Conservation (phyloP, 2,329 filamentous ascomycete species). For the Fusarium austroafricanum region DNA sequence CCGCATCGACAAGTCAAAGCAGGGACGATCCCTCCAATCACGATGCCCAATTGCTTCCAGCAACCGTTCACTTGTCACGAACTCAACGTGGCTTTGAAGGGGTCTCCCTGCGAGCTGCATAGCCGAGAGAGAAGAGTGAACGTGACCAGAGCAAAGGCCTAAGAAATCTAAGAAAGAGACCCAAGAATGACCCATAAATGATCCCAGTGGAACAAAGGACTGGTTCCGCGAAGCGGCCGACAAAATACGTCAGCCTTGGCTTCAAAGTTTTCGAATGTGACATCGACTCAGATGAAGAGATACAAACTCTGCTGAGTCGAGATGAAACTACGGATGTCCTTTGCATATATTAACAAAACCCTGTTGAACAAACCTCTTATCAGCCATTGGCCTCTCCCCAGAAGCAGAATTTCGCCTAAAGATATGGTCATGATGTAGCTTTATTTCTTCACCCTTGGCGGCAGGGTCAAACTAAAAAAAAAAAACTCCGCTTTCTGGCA, state of each 20-base stretch:
- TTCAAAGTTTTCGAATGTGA: neutral
- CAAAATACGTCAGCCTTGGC: conserved; percentile 32
- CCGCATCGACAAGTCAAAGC: neutral
- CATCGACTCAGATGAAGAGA: neutral
- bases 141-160: conserved; percentile 19
- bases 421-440: neutral
- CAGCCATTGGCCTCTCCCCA: conserved; percentile 3
- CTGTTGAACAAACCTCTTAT: neutral
- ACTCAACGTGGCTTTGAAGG: conserved; percentile 2
- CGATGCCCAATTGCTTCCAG: conserved; percentile 35
- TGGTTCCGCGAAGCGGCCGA: conserved; percentile 24
- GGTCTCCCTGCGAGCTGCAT: conserved; percentile 22
- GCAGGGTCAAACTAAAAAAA: conserved; percentile 14
- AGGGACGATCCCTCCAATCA: conserved; percentile 36
- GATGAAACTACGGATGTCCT: no score
- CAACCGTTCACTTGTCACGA: conserved; percentile 11
- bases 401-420: neutral
- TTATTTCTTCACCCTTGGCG: conserved; percentile 22
- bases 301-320: neutral
- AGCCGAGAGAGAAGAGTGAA: conserved; percentile 18
- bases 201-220: conserved; percentile 13
- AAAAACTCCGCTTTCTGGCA: conserved; percentile 26
- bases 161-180: conserved; percentile 23
- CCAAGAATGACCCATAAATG: conserved; percentile 29
- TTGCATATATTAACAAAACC: neutral